phyloP scores from a whole-genome alignment of 257 asterid species.

The Fraxinus anomala region DNA sequence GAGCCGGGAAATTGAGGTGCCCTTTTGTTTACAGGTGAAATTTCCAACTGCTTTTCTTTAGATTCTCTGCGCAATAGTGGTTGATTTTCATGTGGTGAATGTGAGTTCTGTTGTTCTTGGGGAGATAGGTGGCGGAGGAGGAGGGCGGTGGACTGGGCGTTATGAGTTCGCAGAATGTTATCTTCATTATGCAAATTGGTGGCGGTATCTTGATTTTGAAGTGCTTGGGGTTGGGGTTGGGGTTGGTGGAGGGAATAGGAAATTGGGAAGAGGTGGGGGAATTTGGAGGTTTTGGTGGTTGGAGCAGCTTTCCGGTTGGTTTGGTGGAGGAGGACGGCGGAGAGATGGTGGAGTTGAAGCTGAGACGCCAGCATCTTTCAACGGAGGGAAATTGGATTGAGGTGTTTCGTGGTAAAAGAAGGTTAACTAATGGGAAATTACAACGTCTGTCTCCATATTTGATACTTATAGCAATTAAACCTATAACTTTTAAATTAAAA shows the following conservation, averaged over 20 bases:
- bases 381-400: constrained; percentile 30
- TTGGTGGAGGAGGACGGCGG: constrained; percentile 42
- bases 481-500: no score
- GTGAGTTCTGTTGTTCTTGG: constrained; percentile 30
- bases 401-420: neutral
- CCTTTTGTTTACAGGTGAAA: constrained; percentile 51
- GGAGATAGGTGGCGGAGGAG: constrained; percentile 67
- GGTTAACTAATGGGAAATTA: neutral
- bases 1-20: constrained; percentile 90
- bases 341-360: constrained; percentile 49
- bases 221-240: constrained; percentile 36
- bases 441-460: neutral
- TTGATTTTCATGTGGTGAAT: constrained; percentile 26
- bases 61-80: constrained; percentile 45
- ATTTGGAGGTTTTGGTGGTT: constrained; percentile 28
- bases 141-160: constrained; percentile 64
- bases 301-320: constrained; percentile 34
- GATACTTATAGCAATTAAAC: no score
- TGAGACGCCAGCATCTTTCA: constrained; percentile 50
- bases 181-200: constrained; percentile 31
- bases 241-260: constrained; percentile 38
- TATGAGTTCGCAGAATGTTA: constrained; percentile 59
- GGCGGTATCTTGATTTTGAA: constrained; percentile 41
- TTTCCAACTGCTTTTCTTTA: constrained; percentile 55
- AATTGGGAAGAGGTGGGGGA: constrained; percentile 23